Percentiles rank a stretch among this genome's conserved stretches.
phyloP scores from a whole-genome alignment of 805 yeast genomes.

The Metschnikowia gruessii region DNA sequence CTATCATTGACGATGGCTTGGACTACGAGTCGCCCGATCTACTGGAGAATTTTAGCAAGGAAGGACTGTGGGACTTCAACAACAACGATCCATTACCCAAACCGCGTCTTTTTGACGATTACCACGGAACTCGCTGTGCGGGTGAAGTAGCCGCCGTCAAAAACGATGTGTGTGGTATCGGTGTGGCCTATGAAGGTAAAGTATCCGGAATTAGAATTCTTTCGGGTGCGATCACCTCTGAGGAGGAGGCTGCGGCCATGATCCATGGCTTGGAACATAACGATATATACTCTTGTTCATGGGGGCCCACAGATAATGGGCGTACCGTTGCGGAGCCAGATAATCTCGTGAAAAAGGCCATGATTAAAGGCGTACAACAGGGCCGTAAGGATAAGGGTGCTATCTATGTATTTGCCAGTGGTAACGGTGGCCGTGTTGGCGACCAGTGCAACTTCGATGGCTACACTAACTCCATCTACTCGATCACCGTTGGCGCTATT shows the following conservation, averaged over 20 bases:
- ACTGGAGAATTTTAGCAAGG: conserved; percentile 58
- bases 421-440: conserved; percentile 80
- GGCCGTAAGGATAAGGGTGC: conserved; percentile 85
- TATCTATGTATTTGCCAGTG: conserved; percentile 91
- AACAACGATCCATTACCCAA: conserved; percentile 70
- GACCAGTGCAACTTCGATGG: conserved; percentile 98
- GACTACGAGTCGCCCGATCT: conserved; percentile 80
- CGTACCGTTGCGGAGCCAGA: conserved; percentile 83
- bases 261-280: conserved; percentile 76
- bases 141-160: conserved; percentile 93
- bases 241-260: conserved; percentile 89
- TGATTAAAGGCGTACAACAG: conserved; percentile 76
- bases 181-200: conserved; percentile 85
- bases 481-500: conserved; percentile 92
- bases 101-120: conserved; percentile 78
- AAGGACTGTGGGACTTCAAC: conserved; percentile 94
- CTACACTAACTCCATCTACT: conserved; percentile 91
- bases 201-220: conserved; percentile 90
- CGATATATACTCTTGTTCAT: conserved; percentile 94
- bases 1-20: conserved; percentile 91
- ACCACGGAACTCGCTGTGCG: conserved; percentile 97
- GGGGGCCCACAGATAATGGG: conserved; percentile 99
- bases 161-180: conserved; percentile 90
- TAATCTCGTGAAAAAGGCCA: conserved; percentile 69
- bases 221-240: conserved; percentile 74